Evolutionary conservation across 495 filamentous ascomycete genomes (phyloP), one percentile per base, ranked within the genome.

Genomic region (Hypoxylon fuscum): DNA sequence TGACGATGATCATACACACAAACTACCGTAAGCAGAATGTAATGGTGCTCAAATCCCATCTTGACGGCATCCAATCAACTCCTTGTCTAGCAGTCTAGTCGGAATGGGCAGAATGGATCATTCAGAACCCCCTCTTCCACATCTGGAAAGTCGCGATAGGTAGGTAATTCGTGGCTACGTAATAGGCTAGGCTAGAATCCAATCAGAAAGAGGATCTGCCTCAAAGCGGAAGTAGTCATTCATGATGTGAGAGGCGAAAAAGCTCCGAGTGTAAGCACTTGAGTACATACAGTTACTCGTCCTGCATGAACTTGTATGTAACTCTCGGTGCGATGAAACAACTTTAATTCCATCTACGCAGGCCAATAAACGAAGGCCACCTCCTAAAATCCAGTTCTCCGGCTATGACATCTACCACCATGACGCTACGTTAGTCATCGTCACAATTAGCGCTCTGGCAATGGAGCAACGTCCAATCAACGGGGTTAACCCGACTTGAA

Each of bases 1-100:
- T 38, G 46, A 55, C 52, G 42, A 25, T 53, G 56, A 66, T 53
- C 41, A 38, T 62, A 66, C 32, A 59, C 56, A 34, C 35, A 55
- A 56, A 52, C 40, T 65, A 51, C 56, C 34, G 57, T 54, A 56
- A 31, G 25, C 48, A 48, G 48, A 27, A 58, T 56, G 42, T 58
- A 56, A 49, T 61, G 57, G 47, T 62, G 63, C 48, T 53, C 42
- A 58, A 61, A 66, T 62, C 52, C 63, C 63, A 62, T 62, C 63
- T 66, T 42, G 42, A 42, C 42, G 63, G 63, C 63, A 66, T 66
- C 63, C 63, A 66, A 66, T 66, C 63, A 66, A 50, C 51, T 57
- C 47, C 46, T 53, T 44, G 51, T 60, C 57, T 55, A 15, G 17
- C 49, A 40, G 51, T 60, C 57, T 55, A 15, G 17, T 47, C 57